Evolutionary conservation across 2,329 filamentous ascomycete species (phyloP), one percentile per base, ranked within the genome.

Genomic region (Colletotrichum siamense): DNA sequence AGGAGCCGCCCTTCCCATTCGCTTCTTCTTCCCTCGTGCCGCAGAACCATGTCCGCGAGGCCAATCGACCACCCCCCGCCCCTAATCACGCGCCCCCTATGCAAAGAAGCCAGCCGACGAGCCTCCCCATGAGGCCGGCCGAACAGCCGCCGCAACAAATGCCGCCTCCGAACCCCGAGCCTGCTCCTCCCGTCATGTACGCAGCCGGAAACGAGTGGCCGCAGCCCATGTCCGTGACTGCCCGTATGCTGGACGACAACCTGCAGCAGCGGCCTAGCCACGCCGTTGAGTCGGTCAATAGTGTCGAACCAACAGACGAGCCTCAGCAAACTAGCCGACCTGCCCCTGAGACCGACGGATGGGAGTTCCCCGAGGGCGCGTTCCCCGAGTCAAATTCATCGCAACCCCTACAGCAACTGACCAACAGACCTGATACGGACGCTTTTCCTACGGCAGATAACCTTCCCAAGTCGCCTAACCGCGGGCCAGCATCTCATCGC

Each of bases 321-420:
- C 79, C 86, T 18, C 81, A 85, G 28, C 88, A 39, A 39, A 5
- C 80, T 77, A 86, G 65, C 55, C 76, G 84, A 28, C 80, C 82
- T 2, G 81, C 84, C 9, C 86, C 89, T 6, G 92, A 94, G 75
- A 82, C 90, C 1, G 96, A 98, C 81, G 95, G 91, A 10, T 99
- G 97, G 97, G 96, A 98, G 81, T 99, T 99, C 79, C 95, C 96
- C 70, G 96, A 98, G 75, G 90, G 92, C 10, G 88, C 89, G n/a
- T 91, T 92, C 69, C 86, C 91, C 0, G 94, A 95, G 55, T 86
- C 91, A 15, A 82, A 83, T 59, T 83, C 86, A 34, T 80, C 83
- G 7, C 88, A 90, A 62, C 84, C 82, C 30, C 81, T 79, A 3
- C 87, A 88, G 67, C 89, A 89, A 71, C 85, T 84, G 36, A 88